Evolutionary conservation across 2,329 filamentous ascomycete genomes (phyloP).

Genomic region (Whalleya microplaca): DNA sequence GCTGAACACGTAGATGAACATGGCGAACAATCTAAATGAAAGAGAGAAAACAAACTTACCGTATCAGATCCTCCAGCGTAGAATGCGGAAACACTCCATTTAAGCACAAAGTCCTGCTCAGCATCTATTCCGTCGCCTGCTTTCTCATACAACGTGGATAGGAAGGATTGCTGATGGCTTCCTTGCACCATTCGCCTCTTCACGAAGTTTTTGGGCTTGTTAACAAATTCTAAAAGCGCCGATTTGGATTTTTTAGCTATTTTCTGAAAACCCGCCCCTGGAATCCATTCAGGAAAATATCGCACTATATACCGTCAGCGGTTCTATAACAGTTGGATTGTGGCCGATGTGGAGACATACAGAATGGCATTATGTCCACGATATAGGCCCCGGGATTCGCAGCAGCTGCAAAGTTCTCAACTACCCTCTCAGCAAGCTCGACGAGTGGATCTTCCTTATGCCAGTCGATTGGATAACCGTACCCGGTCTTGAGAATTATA

Average conservation of each 20-base stretch:
- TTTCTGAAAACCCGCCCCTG: constrained; percentile 33
- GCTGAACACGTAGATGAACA: not conserved
- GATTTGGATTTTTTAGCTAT: constrained; percentile 16
- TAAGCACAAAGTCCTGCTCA: constrained; percentile 18
- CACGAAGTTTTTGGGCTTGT: constrained; percentile 30
- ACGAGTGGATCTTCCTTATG: constrained; percentile 31
- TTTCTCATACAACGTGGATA: constrained; percentile 14
- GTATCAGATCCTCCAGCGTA: constrained; percentile 33
- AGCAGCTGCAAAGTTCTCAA: constrained; percentile 25
- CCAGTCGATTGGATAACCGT: constrained; percentile 34
- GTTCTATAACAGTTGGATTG: too few species aligned
- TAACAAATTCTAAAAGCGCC: constrained; percentile 8
- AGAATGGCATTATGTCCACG: constrained; percentile 33
- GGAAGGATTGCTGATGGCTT: constrained; percentile 16
- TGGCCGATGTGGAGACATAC: constrained; percentile 12
- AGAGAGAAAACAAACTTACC: constrained; percentile 14
- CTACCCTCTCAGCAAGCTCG: constrained; percentile 17
- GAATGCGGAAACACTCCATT: constrained; percentile 22
- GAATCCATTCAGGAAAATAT: constrained; percentile 34
- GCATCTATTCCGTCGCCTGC: constrained; percentile 2
- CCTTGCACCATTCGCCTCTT: constrained; percentile 22
- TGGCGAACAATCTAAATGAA: not conserved
- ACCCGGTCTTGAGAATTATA: constrained; percentile 33
- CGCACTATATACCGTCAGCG: constrained; percentile 7
- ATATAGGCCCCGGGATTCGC: constrained; percentile 28